Percentiles rank a stretch among this genome's conserved stretches.
Conservation (phyloP, 2,329 filamentous ascomycete species). For the Pezicula rhizophila region DNA sequence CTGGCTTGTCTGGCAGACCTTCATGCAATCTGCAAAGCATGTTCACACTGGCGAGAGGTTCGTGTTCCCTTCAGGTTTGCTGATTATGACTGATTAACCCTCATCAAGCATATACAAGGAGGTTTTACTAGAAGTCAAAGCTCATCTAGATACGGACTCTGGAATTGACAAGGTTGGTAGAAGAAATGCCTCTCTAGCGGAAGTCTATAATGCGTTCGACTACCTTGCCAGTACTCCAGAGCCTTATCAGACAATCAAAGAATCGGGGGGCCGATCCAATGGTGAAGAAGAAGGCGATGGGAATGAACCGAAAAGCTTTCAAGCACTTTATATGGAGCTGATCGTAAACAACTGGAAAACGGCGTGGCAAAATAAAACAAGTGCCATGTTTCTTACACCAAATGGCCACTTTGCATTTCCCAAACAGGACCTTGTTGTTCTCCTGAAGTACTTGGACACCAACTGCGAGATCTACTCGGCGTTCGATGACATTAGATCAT, state of each 20-base stretch:
- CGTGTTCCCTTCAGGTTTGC: slow-evolving; percentile 3
- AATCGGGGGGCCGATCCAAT: neutral
- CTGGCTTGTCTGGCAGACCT: slow-evolving; percentile 28
- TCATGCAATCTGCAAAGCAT: slow-evolving; percentile 19
- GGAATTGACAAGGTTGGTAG: slow-evolving; percentile 28
- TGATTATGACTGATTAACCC: no score
- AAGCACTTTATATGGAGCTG: no score
- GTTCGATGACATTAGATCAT: slow-evolving; percentile 25
- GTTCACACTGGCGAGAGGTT: slow-evolving; percentile 18
- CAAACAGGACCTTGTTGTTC: neutral
- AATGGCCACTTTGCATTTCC: no score
- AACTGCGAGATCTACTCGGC: slow-evolving; percentile 25
- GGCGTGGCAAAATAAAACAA: no score
- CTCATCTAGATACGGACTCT: slow-evolving; percentile 23
- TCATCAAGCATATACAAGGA: slow-evolving; percentile 1
- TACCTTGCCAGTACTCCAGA: slow-evolving; percentile 3
- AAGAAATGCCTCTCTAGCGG: slow-evolving; percentile 28
- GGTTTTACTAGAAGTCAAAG: slow-evolving; percentile 21
- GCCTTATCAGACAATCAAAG: neutral
- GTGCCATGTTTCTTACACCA: no score
- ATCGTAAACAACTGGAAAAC: no score
- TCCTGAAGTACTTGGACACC: slow-evolving; percentile 22
- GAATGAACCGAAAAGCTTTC: neutral
- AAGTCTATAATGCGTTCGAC: slow-evolving; percentile 19
- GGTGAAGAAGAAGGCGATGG: neutral